Evolutionary conservation across 768 basidiomycete species (phyloP), one percentile per base, ranked within the genome.

Genomic region (Leucocoprinus birnbaumii): DNA sequence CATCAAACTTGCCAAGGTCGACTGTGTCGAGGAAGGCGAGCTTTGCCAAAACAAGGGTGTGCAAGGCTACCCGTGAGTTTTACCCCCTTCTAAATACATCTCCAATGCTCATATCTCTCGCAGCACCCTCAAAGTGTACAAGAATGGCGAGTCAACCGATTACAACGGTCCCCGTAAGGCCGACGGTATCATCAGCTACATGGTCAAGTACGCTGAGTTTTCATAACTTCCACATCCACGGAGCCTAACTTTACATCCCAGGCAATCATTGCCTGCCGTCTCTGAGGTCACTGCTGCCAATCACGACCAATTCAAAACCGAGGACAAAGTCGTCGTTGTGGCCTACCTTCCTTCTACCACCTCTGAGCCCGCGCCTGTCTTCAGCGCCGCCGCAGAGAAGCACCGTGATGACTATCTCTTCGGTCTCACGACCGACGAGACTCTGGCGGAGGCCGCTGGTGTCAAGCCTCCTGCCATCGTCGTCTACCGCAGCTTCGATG

Each of bases 371-470:
- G 84, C 82, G 5, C 62, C 86, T 22, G 85, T 85, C 62, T 98
- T 94, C 78, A 84, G 79, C 62, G 83, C 80, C 5, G 77, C 84
- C 57, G 96, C 97, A 56, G 85, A 94, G 64, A 80, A 83, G 58
- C 88, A 93, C 71, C 92, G 97, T 57, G 96, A 99, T 55, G 86
- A 87, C 58, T 98, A 86, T 71, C 87, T 98, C 50, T 99, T 99
- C 63, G 97, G 97, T 70, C 68, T 89, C 46, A 77, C 85, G 55
- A 86, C 86, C 51, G 94, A 97, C 67, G 69, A 80, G 35, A 84
- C 78, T 11, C 80, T 79, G 50, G 82, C 84, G 63, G 79, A 79
- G 60, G 84, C 79, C 42, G 92, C 86, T 48, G 87, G 83, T 52
- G 84, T 94, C 50, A 82, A 80, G 11, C 79, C 88, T 37, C 95